Percentiles rank a stretch among this genome's conserved stretches.
Evolutionary conservation across 2,329 filamentous ascomycete genomes (phyloP).

Genomic region (Aureobasidium sp.): DNA sequence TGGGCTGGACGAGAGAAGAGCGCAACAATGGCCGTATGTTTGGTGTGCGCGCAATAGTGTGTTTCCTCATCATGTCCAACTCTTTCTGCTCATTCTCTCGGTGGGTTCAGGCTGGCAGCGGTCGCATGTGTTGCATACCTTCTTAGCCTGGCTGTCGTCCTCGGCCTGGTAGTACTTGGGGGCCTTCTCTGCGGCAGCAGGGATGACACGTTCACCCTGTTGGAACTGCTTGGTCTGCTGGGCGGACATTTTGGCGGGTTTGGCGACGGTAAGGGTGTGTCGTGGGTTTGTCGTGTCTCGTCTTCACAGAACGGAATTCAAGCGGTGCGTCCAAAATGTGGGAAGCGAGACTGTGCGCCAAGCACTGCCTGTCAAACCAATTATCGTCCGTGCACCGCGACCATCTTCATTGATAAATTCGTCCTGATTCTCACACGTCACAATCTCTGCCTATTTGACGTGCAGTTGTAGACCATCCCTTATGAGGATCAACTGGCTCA

Average conservation of each 20-base stretch:
- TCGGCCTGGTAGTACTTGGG: constrained; percentile 98
- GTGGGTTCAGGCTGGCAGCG: background rate
- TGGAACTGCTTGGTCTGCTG: constrained; percentile 84
- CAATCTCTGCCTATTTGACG: background rate
- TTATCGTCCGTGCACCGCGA: background rate
- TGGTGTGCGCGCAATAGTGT: background rate
- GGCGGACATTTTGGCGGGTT: constrained; percentile 18
- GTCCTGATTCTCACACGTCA: background rate
- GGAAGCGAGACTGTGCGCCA: constrained; percentile 13
- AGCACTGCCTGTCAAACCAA: background rate
- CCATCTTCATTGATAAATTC: constrained; percentile 2
- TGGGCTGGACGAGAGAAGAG: constrained; percentile 4
- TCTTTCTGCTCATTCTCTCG: constrained; percentile 12
- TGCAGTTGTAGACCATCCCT: background rate
- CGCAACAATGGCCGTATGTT: background rate
- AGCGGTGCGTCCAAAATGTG: constrained; percentile 3
- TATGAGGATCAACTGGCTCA: no score
- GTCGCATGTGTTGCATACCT: constrained; percentile 59
- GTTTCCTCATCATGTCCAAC: background rate
- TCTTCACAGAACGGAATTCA: constrained; percentile 1
- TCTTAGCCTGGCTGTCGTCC: constrained; percentile 81
- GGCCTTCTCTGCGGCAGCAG: constrained; percentile 81
- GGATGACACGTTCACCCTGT: constrained; percentile 89
- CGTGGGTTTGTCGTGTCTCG: constrained; percentile 10
- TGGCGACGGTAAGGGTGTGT: constrained; percentile 15